Percentiles rank a stretch among this genome's conserved stretches.
These are phyloP conservation scores for Purpureocillium takamizusanense DNA, from an alignment of 2,329 filamentous ascomycete species.

Conservation along the genomic window DNA sequence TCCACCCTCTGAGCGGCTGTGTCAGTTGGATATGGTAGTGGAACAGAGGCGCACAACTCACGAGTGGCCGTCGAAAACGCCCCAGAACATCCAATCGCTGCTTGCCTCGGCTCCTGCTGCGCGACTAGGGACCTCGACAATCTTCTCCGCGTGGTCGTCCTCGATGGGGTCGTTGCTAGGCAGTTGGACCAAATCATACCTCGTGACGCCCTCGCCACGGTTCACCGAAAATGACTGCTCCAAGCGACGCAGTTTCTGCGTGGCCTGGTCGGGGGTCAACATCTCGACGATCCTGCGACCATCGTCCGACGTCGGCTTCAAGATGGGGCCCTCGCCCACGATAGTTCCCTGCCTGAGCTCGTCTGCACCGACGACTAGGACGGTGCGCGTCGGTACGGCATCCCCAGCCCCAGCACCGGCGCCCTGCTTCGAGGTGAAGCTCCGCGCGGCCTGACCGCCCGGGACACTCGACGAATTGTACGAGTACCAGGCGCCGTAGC, in stretches of 20 bases:
- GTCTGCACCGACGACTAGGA: conserved; percentile 82
- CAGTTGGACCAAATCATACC: conserved; percentile 91
- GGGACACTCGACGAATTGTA: conserved; percentile 40
- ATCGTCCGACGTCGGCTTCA: conserved; percentile 78
- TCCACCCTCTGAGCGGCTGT: conserved; percentile 68
- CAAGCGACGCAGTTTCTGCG: conserved; percentile 76
- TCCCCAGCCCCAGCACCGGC: conserved; percentile 16
- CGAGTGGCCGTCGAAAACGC: conserved; percentile 96
- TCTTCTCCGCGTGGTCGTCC: conserved; percentile 97
- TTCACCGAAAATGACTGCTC: conserved; percentile 90
- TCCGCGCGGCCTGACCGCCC: conserved; percentile 24
- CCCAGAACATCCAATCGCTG: conserved; percentile 99
- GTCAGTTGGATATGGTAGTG: conserved; percentile 4
- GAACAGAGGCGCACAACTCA: conserved; percentile 31
- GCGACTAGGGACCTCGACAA: conserved; percentile 73
- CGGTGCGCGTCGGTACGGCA: conserved; percentile 48
- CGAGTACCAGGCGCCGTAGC: conserved; percentile 69
- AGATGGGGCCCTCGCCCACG: conserved; percentile 75
- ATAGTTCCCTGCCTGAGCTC: conserved; percentile 84
- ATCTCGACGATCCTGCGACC: conserved; percentile 87
- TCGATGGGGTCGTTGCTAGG: conserved; percentile 97
- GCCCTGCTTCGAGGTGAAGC: conserved; percentile 30
- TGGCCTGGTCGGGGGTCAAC: conserved; percentile 90
- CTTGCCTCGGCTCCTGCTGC: conserved; percentile 27
- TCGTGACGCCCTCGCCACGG: conserved; percentile 79